Evolutionary conservation across 2,329 filamentous ascomycete species (phyloP).

Genomic region (Huntiella omanensis): DNA sequence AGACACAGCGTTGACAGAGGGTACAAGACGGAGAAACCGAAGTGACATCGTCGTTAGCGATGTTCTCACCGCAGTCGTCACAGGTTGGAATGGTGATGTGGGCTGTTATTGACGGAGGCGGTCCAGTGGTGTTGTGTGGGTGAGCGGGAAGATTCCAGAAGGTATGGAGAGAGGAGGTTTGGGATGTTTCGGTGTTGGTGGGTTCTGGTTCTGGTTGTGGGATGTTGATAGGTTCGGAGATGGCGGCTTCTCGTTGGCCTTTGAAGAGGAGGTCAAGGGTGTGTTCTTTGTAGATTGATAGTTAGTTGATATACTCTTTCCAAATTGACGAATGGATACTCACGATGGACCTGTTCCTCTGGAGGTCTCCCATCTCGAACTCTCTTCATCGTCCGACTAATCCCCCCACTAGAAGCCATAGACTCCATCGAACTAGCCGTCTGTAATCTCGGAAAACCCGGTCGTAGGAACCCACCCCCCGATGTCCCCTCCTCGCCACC

Average conservation of each 20-base stretch:
- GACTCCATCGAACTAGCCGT: not conserved
- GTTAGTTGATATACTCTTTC: conserved; percentile 12
- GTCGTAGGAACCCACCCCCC: not conserved
- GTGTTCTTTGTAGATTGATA: conserved; percentile 23
- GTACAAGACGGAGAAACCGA: conserved; percentile 19
- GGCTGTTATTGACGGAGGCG: conserved; percentile 12
- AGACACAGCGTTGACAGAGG: conserved; percentile 35
- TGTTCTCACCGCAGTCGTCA: conserved; percentile 31
- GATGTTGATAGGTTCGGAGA: conserved; percentile 4
- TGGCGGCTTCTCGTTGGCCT: conserved; percentile 25
- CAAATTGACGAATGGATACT: conserved; percentile 16
- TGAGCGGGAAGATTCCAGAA: conserved; percentile 37
- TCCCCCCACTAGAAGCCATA: conserved; percentile 8
- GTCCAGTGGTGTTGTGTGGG: conserved; percentile 13
- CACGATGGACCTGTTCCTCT: conserved; percentile 35
- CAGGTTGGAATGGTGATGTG: conserved; percentile 20
- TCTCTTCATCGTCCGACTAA: conserved; percentile 41
- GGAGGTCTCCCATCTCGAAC: conserved; percentile 39
- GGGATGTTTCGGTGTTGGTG: not conserved
- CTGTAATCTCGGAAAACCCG: not conserved
- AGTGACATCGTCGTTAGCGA: not conserved
- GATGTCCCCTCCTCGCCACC: not conserved
- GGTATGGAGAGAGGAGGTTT: conserved; percentile 29
- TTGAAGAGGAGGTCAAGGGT: conserved; percentile 40
- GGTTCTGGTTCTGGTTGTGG: not conserved